Base-by-base conservation (phyloP, 139 green algal species). In the Tetradesmus lagerheimii region DNA sequence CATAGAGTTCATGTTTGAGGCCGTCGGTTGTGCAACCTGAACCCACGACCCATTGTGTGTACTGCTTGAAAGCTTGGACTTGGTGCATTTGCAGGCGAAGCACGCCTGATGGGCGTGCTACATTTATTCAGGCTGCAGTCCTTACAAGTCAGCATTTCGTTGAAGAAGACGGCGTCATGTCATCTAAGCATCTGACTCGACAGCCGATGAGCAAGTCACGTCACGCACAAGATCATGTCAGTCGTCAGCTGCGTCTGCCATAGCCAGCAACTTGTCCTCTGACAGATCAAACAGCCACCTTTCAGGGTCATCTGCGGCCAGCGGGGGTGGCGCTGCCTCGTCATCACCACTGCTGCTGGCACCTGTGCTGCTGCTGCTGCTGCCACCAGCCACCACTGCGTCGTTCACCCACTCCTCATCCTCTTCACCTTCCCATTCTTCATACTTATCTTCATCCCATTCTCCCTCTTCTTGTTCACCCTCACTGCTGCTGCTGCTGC, bases 191-290 rank as follows among this genome's bases (percentile, higher is more conserved):
- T 34, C 47, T 14, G 79, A 67, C 41, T 64, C 41, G 25, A 37
- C 41, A 39, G 79, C 71, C 3, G 31, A 4, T 37, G 71, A 41
- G n/a, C 41, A 38, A 29, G 37, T 47, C 35, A 81, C 31, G 25
- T 50, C 76, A 38, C 76, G 57, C 9, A 83, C 38, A 20, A 3
- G 76, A 3, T 6, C 37, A 23, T 41, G 41, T 3, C 64, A 8
- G 20, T 31, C 38, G 29, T 83, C 67, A 11, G 38, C 71, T 67
- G n/a, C 34, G 25, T 89, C 77, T 29, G 62, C 87, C 9, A 93
- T n/a, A n/a, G 75, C 80, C n/a, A 93, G 75, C 76, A 94, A 74
- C 84, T 94, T 66, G 75, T 92, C 90, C 62, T 90, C 57, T n/a
- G 80, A 90, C 27, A 94, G 86, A 2, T 83, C 45, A 39, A 94